These are phyloP conservation scores for Coniochaeta pulveracea DNA, from an alignment of 2,329 filamentous ascomycete species.

Conservation along the genomic window DNA sequence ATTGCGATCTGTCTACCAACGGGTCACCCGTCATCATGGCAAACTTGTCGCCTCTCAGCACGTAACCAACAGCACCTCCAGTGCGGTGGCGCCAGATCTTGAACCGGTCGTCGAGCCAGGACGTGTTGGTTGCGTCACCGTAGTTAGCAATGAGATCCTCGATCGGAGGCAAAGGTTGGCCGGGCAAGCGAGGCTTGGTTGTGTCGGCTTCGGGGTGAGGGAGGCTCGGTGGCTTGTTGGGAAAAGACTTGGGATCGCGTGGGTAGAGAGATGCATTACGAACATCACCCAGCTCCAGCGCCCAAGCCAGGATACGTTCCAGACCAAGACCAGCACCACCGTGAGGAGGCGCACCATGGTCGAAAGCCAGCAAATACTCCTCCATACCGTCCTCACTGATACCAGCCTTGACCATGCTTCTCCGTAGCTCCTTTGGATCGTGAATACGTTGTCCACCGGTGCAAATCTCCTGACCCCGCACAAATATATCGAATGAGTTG, in stretches of 20 bases:
- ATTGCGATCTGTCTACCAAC: conserved; percentile 71
- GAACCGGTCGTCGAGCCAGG: conserved; percentile 84
- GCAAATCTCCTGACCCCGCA: conserved; percentile 85
- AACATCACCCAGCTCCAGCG: conserved; percentile 81
- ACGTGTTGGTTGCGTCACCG: conserved; percentile 86
- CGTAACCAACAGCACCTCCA: conserved; percentile 77
- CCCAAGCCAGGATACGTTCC: conserved; percentile 77
- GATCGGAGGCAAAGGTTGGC: conserved; percentile 55
- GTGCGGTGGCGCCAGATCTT: conserved; percentile 77
- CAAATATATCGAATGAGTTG: conserved; percentile 92
- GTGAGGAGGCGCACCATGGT: conserved; percentile 80
- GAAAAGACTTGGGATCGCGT: conserved; percentile 79
- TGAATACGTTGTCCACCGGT: conserved; percentile 92
- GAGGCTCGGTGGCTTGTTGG: conserved; percentile 53
- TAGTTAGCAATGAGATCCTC: conserved; percentile 92
- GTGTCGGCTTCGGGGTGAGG: conserved; percentile 84
- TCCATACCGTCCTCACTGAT: conserved; percentile 76
- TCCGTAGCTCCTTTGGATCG: conserved; percentile 59
- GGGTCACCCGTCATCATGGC: conserved; percentile 82
- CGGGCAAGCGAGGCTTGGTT: conserved; percentile 28
- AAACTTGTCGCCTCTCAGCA: conserved; percentile 45
- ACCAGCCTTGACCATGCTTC: conserved; percentile 65
- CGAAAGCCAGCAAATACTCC: conserved; percentile 81
- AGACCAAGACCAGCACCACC: conserved; percentile 84
- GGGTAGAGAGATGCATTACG: conserved; percentile 80